These are phyloP conservation scores for Venturia oleaginea DNA, from an alignment of 2,329 filamentous ascomycete genomes.

Conservation along the genomic window DNA sequence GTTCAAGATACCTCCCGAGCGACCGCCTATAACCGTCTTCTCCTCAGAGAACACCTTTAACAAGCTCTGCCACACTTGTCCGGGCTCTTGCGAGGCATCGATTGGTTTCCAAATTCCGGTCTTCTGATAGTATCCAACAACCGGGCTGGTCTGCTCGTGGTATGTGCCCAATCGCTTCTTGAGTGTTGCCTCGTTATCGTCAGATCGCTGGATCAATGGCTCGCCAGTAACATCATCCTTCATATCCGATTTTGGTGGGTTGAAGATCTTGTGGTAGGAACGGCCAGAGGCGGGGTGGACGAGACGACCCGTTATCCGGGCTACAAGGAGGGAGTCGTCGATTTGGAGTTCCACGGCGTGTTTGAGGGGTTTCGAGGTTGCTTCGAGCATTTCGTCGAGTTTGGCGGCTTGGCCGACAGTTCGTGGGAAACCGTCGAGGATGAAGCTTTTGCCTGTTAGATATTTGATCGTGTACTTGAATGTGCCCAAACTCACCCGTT, in stretches of 20 bases:
- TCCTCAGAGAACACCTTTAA: constrained; percentile 71
- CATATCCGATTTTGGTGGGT: constrained; percentile 90
- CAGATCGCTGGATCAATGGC: constrained; percentile 88
- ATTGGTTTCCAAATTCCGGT: constrained; percentile 94
- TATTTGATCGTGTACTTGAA: background rate
- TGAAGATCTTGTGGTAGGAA: constrained; percentile 98
- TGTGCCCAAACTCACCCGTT: constrained; percentile 60
- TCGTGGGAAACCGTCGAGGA: constrained; percentile 95
- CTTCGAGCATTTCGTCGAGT: constrained; percentile 81
- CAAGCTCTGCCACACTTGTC: constrained; percentile 90
- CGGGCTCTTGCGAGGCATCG: constrained; percentile 92
- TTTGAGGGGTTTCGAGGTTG: constrained; percentile 74
- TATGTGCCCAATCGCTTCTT: constrained; percentile 93
- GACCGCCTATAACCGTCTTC: constrained; percentile 26
- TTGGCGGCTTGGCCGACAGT: constrained; percentile 93
- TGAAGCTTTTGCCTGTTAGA: constrained; percentile 59
- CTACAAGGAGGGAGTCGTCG: constrained; percentile 85
- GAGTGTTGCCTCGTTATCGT: constrained; percentile 92
- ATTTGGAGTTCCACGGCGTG: constrained; percentile 96
- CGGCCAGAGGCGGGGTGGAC: constrained; percentile 93
- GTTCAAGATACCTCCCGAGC: constrained; percentile 36
- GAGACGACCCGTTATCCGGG: constrained; percentile 91
- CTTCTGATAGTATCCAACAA: constrained; percentile 94
- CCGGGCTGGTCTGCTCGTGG: constrained; percentile 85
- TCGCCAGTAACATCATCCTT: constrained; percentile 95